Evolutionary conservation across 2,329 filamentous ascomycete genomes (phyloP), one percentile per base, ranked within the genome.

Genomic region (Cladosporium sp.): DNA sequence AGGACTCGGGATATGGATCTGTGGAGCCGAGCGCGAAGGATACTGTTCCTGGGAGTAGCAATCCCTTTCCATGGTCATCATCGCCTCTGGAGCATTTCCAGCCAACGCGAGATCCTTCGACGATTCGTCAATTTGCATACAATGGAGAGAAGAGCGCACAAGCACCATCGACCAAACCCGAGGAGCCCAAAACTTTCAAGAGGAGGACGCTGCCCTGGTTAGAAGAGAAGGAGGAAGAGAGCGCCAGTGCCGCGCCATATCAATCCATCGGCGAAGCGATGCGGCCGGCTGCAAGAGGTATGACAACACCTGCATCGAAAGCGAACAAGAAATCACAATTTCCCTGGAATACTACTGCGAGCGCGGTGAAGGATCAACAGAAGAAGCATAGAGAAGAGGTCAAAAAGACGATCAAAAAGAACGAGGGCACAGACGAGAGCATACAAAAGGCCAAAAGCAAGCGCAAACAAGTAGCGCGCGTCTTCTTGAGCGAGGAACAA

Each of bases 401-500:
- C 60, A 79, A 78, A 59, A 85, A 83, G 66, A 66, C 76, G 3
- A 70, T 71, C 6, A 74, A 76, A 19, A 74, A 75, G 35, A 69
- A 76, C 56, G 61, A 74, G 64, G 59, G 73, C 58, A 69, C 71
- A 12, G 75, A 73, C 51, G 80, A 82, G 17, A 80, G 79, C 2
- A 73, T 78, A 4, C 74, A 77, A 37, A 75, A 80, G 36, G 73
- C 77, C 10, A 68, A 70, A 36, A 78, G 71, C 62, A 72, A 75
- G 60, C 75, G 74, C 60, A 72, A 73, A 63, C 73, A 77, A 53
- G 72, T 83, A 57, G 74, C 83, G 24, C 75, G 80, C 9, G 81
- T 95, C 9, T 86, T 87, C 57, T 78, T 99, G 35, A 97, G 90
- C 70, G 83, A 88, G 12, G 94, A 99, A 70, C 94, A 99, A 73